Conservation (phyloP, 225 moss, liverwort and hornwort species). For the Thuidium tamariscinum region DNA sequence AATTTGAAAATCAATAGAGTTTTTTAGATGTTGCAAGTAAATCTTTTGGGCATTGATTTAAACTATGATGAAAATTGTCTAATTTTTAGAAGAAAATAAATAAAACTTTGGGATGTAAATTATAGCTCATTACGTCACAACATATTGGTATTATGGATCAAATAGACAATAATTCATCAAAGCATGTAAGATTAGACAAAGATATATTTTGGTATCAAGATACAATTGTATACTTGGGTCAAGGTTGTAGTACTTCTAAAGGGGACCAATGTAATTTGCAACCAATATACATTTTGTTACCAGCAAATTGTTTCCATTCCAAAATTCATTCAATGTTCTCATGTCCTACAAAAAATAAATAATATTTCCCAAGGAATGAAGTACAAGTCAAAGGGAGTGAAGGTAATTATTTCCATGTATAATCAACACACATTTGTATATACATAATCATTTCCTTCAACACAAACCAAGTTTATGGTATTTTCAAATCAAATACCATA, state of each 20-base stretch:
- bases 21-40: not conserved
- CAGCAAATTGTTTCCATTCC: accelerated
- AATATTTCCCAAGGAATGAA: too few species aligned
- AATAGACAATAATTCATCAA: not conserved
- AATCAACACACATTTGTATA: too few species aligned
- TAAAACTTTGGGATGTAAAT: not conserved
- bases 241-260: not conserved
- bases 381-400: too few species aligned
- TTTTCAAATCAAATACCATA: too few species aligned
- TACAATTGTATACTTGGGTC: not conserved
- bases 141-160: not conserved
- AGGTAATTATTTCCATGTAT: too few species aligned
- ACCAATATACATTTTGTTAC: not conserved
- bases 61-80: not conserved
- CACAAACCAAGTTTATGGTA: too few species aligned
- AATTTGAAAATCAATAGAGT: not conserved
- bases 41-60: not conserved
- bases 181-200: not conserved
- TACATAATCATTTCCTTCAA: too few species aligned
- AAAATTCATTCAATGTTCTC: not conserved
- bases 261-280: accelerated
- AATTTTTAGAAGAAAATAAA: not conserved
- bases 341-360: not conserved
- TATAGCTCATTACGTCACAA: not conserved
- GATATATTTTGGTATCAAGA: not conserved